phyloP scores from a whole-genome alignment of 176 grass and related monocot genomes.

The Aegilops speltoides region DNA sequence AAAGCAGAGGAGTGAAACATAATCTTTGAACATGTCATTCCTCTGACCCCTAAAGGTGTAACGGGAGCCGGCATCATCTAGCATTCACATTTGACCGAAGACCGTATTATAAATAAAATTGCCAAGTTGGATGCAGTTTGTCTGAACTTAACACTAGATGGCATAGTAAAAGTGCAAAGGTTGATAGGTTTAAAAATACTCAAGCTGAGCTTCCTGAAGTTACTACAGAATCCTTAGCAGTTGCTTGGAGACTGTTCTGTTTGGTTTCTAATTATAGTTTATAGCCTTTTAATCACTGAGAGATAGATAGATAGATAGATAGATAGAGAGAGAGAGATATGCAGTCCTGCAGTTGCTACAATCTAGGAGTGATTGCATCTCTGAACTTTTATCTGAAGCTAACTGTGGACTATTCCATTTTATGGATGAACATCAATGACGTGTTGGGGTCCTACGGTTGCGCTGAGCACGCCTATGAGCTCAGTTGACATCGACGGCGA shows the following conservation, averaged over 20 bases:
- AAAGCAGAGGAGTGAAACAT: slow-evolving; percentile 4
- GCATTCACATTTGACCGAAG: slow-evolving; percentile 33
- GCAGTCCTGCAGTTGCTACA: slow-evolving; percentile 13
- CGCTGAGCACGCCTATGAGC: too few species aligned
- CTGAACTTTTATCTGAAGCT: background rate
- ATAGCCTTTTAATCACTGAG: background rate
- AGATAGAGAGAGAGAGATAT: background rate
- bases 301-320: too few species aligned
- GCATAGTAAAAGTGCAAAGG: background rate
- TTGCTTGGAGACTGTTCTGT: background rate
- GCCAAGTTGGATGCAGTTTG: background rate
- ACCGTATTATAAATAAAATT: background rate
- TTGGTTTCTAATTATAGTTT: background rate
- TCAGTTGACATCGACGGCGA: too few species aligned
- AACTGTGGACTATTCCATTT: background rate
- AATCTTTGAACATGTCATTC: slow-evolving; percentile 15
- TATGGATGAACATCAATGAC: background rate
- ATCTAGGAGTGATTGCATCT: background rate
- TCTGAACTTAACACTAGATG: background rate
- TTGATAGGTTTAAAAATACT: background rate
- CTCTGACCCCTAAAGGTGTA: slow-evolving; percentile 31
- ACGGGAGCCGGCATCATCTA: background rate
- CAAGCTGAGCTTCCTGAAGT: background rate
- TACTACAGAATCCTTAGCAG: background rate
- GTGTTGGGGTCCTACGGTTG: too few species aligned